Percentiles rank a stretch among this genome's conserved stretches.
phyloP scores from a whole-genome alignment of 2,329 filamentous ascomycete species.

The Purpureocillium lavendulum region DNA sequence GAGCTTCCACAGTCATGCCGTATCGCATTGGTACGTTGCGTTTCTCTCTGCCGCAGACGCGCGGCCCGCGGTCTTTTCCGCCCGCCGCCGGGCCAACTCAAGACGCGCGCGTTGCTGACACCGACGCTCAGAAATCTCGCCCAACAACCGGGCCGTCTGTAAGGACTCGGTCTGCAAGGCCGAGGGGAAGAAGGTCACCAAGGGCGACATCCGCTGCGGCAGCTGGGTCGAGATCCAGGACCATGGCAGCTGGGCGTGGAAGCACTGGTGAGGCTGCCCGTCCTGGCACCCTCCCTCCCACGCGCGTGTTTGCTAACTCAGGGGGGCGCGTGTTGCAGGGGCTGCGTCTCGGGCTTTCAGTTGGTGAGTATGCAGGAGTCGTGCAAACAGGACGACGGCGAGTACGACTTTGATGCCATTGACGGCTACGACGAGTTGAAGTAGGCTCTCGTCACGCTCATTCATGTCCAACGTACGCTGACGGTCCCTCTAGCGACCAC shows the following conservation, averaged over 20 bases:
- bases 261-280: constrained; percentile 66
- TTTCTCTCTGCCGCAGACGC: too few species aligned
- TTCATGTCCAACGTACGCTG: too few species aligned
- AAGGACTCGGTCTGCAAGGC: constrained; percentile 67
- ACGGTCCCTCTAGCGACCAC: not conserved
- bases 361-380: constrained; percentile 56
- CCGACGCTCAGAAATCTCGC: constrained; percentile 70
- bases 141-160: constrained; percentile 66
- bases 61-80: too few species aligned
- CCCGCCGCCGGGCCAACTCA: too few species aligned
- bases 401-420: constrained; percentile 55
- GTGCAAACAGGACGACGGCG: constrained; percentile 36
- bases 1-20: too few species aligned
- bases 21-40: too few species aligned
- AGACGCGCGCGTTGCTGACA: too few species aligned
- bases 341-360: constrained; percentile 74
- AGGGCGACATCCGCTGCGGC: constrained; percentile 73
- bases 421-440: constrained; percentile 74
- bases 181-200: constrained; percentile 58
- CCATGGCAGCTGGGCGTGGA: constrained; percentile 64
- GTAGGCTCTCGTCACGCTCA: constrained; percentile 23
- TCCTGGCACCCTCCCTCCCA: not conserved
- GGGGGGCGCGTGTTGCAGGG: constrained; percentile 63
- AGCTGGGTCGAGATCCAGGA: constrained; percentile 57
- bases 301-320: too few species aligned